Evolutionary conservation across 2,329 filamentous ascomycete genomes (phyloP).

Genomic region (Chrysoporthe deuterocubensis): DNA sequence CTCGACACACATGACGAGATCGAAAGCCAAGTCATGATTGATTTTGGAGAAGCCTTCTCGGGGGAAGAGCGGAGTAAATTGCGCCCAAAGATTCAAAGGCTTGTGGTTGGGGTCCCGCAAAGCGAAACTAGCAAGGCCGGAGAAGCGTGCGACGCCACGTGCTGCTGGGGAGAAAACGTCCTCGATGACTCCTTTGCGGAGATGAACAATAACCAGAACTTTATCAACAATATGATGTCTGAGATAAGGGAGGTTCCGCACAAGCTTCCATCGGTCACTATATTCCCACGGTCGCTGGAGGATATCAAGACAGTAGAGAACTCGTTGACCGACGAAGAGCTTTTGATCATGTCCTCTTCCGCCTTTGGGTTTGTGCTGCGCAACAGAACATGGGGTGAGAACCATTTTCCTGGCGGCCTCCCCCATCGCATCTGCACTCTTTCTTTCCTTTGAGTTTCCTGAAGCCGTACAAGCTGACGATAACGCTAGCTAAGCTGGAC

Average conservation of each 20-base stretch:
- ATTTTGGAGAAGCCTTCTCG: constrained; percentile 30
- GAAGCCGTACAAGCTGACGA: too few species aligned
- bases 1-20: constrained; percentile 32
- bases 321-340: constrained; percentile 33
- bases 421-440: too few species aligned
- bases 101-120: too few species aligned
- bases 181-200: not conserved
- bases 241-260: not conserved
- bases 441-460: not conserved
- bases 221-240: constrained; percentile 3
- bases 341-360: constrained; percentile 39
- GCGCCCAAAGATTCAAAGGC: too few species aligned
- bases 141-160: not conserved
- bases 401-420: not conserved
- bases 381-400: constrained; percentile 40
- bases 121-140: not conserved
- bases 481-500: constrained; percentile 6
- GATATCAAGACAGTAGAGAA: not conserved
- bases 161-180: constrained; percentile 1
- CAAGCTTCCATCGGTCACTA: not conserved
- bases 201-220: constrained; percentile 1
- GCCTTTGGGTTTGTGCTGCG: constrained; percentile 42
- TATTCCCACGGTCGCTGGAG: not conserved
- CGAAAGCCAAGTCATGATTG: constrained; percentile 37
- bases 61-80: too few species aligned